phyloP scores from a whole-genome alignment of 371 early-diverging fungal species.

The Polyrhizophydium stewartii region DNA sequence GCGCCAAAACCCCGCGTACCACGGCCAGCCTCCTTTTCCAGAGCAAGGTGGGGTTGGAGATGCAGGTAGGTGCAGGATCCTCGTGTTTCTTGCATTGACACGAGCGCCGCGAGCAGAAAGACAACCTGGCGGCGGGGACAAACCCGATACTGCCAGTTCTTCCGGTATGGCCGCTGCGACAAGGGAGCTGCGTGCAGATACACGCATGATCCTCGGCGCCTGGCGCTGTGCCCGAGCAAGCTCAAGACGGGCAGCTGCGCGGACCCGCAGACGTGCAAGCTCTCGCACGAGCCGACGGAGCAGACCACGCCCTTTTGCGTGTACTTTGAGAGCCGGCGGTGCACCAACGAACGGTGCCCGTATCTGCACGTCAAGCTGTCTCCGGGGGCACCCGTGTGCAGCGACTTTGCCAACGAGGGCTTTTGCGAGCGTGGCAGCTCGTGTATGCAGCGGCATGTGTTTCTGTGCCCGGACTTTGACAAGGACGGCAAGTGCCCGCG shows the following conservation, averaged over 20 bases:
- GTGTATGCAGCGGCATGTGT: constrained; percentile 43
- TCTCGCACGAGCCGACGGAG: constrained; percentile 40
- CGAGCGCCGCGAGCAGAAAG: no score
- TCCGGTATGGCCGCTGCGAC: constrained; percentile 23
- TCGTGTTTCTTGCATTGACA: no score
- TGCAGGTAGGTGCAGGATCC: no score
- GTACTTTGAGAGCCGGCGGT: constrained; percentile 36
- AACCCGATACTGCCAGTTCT: constrained; percentile 18
- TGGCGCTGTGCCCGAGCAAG: constrained; percentile 27
- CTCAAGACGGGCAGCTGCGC: constrained; percentile 20
- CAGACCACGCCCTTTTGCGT: constrained; percentile 41
- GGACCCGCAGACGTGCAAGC: constrained; percentile 20
- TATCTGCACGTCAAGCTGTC: constrained; percentile 42
- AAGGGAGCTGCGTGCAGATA: constrained; percentile 23
- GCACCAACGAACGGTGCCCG: constrained; percentile 32
- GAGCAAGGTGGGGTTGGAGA: no score
- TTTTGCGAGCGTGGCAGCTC: constrained; percentile 37
- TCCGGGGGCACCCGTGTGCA: constrained; percentile 39
- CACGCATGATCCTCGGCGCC: constrained; percentile 28
- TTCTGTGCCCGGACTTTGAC: constrained; percentile 50
- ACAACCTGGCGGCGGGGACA: no score
- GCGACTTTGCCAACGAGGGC: constrained; percentile 39
- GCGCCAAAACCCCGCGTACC: no score
- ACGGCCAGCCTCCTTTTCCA: no score
- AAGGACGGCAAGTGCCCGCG: constrained; percentile 33